Conservation (phyloP, 2,329 filamentous ascomycete species). For the Penicillium sp. region DNA sequence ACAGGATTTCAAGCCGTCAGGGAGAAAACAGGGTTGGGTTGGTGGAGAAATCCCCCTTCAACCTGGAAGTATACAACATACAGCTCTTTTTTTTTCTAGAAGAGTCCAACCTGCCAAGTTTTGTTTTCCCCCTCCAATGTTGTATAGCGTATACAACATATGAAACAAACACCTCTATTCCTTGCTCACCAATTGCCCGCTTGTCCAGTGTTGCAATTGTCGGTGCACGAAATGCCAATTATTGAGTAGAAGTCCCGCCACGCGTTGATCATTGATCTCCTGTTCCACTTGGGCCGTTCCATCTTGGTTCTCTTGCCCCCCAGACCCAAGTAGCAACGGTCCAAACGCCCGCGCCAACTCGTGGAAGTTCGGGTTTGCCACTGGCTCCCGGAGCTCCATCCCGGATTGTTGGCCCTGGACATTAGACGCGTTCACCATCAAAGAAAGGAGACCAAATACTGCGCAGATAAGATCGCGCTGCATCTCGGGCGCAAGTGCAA, state of each 20-base stretch:
- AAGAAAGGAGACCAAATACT: slow-evolving; percentile 39
- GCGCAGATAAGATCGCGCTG: slow-evolving; percentile 43
- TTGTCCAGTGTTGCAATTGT: slow-evolving; percentile 32
- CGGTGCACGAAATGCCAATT: slow-evolving; percentile 38
- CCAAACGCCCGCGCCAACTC: slow-evolving; percentile 36
- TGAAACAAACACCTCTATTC: neutral
- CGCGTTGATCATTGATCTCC: slow-evolving; percentile 30
- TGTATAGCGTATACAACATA: no score
- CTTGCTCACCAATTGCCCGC: neutral
- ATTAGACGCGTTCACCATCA: slow-evolving; percentile 30
- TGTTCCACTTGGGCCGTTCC: slow-evolving; percentile 17
- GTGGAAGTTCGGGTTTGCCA: slow-evolving; percentile 26
- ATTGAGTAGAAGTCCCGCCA: slow-evolving; percentile 36
- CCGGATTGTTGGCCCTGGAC: slow-evolving; percentile 16
- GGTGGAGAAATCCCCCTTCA: neutral
- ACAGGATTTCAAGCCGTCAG: slow-evolving; percentile 3
- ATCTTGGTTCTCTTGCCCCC: slow-evolving; percentile 11
- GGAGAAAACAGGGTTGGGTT: slow-evolving; percentile 1
- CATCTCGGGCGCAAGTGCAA: slow-evolving; percentile 39
- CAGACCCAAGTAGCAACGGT: slow-evolving; percentile 31
- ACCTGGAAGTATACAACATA: slow-evolving; percentile 4
- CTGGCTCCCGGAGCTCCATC: slow-evolving; percentile 17
- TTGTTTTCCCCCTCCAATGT: no score
- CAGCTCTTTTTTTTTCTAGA: neutral
- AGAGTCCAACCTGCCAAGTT: neutral